Evolutionary conservation across 768 basidiomycete genomes (phyloP).

Genomic region (Lentinula boryana): DNA sequence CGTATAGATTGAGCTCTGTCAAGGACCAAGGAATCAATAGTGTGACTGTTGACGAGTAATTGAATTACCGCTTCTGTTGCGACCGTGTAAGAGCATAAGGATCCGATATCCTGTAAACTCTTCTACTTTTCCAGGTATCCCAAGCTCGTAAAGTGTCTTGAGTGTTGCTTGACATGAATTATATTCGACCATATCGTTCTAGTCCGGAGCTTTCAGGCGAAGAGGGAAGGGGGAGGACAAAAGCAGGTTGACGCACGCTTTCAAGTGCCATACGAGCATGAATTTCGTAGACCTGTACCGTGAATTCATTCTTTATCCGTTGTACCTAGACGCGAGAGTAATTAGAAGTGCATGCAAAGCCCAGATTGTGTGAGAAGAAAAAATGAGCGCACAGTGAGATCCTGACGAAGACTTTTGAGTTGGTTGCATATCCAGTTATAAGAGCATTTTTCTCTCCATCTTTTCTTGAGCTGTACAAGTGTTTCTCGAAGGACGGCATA

Average conservation of each 20-base stretch:
- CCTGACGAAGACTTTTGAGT: conserved; percentile 95
- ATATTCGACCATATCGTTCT: conserved; percentile 98
- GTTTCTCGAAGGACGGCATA: conserved; percentile 80
- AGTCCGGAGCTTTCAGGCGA: conserved; percentile 11
- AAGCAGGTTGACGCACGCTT: conserved; percentile 48
- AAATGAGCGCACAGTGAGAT: conserved; percentile 77
- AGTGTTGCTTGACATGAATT: conserved; percentile 95
- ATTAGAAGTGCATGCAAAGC: conserved; percentile 12
- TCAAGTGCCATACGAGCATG: conserved; percentile 97
- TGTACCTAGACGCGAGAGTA: conserved; percentile 65
- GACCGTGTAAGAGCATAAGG: conserved; percentile 89
- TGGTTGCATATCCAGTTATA: conserved; percentile 97
- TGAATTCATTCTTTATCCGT: conserved; percentile 97
- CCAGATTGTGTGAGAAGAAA: conserved; percentile 17
- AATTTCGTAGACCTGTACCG: conserved; percentile 95
- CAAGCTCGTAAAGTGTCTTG: conserved; percentile 86
- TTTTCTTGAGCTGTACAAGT: conserved; percentile 76
- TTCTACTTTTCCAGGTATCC: conserved; percentile 86
- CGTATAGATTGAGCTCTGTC: conserved; percentile 89
- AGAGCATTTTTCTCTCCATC: conserved; percentile 72
- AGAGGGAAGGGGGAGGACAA: conserved; percentile 4
- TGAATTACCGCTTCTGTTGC: conserved; percentile 85
- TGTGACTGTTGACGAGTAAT: not conserved
- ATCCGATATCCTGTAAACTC: conserved; percentile 98
- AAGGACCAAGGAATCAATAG: conserved; percentile 5